phyloP scores from a whole-genome alignment of 169 alveolate genomes.

The Toxoplasma gondii region DNA sequence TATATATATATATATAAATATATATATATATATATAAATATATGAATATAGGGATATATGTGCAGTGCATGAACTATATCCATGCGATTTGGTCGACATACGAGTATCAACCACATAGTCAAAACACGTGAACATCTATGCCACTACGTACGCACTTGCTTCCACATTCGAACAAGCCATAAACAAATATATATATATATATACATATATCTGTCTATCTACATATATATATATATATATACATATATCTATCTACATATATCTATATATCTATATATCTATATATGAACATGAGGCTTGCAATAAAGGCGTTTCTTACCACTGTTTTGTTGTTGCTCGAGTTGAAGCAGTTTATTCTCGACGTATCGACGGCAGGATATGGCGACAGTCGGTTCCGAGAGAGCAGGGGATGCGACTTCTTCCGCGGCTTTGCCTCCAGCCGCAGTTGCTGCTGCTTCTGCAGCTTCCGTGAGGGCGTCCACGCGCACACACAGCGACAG shows the following conservation, averaged over 20 bases:
- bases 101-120: too few relatives aligned
- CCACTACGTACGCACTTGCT: too few relatives aligned
- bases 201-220: background rate
- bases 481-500: slow-evolving; percentile 98
- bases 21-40: background rate
- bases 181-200: background rate
- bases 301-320: background rate
- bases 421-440: slow-evolving; percentile 40
- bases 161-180: too few relatives aligned
- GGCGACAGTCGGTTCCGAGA: slow-evolving; percentile 70
- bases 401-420: background rate
- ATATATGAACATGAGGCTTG: background rate
- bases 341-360: slow-evolving; percentile 52
- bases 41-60: background rate
- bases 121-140: too few relatives aligned
- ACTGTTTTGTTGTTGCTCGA: slow-evolving; percentile 55
- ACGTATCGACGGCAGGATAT: slow-evolving; percentile 66
- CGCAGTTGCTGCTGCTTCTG: slow-evolving; percentile 67
- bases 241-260: background rate
- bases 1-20: too few relatives aligned
- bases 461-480: slow-evolving; percentile 93
- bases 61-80: too few relatives aligned
- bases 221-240: background rate
- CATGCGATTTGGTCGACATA: too few relatives aligned
- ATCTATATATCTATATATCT: too few relatives aligned